Evolutionary conservation across 2,329 filamentous ascomycete genomes (phyloP).

Genomic region (Scedosporium aurantiacum): DNA sequence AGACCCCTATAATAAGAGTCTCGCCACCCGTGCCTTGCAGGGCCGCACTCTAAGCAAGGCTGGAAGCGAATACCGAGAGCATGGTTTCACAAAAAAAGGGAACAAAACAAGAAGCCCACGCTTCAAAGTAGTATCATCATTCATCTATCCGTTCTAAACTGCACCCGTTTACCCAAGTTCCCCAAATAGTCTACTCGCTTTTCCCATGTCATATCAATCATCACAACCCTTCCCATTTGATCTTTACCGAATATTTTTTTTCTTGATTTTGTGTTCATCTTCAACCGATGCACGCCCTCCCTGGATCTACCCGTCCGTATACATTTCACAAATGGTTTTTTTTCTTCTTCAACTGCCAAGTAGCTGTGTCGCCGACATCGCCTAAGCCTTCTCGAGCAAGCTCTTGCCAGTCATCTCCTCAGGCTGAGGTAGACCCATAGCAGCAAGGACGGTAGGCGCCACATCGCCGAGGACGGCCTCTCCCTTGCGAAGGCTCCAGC

Average conservation of each 20-base stretch:
- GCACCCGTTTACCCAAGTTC: neutral
- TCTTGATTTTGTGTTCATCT: too few species aligned
- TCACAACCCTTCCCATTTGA: too few species aligned
- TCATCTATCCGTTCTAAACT: slow-evolving; percentile 3
- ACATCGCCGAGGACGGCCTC: slow-evolving; percentile 93
- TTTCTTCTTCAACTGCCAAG: too few species aligned
- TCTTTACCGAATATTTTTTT: too few species aligned
- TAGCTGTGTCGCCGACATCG: neutral
- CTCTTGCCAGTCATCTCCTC: slow-evolving; percentile 85
- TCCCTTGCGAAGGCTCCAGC: slow-evolving; percentile 74
- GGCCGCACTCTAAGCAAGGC: neutral
- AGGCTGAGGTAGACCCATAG: slow-evolving; percentile 85
- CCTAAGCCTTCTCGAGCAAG: slow-evolving; percentile 58
- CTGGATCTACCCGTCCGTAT: too few species aligned
- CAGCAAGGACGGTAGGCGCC: slow-evolving; percentile 80
- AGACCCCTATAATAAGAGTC: neutral
- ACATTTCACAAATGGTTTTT: neutral
- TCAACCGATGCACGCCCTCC: too few species aligned
- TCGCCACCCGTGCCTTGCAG: neutral
- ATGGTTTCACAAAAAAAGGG: neutral
- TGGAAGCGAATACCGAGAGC: neutral
- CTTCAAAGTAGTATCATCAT: neutral
- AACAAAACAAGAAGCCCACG: neutral
- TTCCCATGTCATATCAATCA: too few species aligned
- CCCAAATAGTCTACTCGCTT: neutral